Evolutionary conservation across 768 basidiomycete species (phyloP).

Genomic region (Trametes punicea): DNA sequence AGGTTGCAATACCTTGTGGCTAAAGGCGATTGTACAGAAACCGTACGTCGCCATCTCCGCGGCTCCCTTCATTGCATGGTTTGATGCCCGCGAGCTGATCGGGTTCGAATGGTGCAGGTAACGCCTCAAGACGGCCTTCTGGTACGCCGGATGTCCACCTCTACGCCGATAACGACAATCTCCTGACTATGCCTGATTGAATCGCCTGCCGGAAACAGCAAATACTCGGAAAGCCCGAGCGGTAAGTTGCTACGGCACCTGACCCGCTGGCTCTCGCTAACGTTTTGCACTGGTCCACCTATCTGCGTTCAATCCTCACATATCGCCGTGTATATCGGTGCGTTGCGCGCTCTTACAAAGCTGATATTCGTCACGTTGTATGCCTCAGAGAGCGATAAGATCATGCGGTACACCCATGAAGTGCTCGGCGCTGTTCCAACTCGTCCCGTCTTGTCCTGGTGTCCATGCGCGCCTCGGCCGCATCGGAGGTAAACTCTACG

Average conservation of each 20-base stretch:
- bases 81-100: conserved; percentile 24
- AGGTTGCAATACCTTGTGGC: conserved; percentile 86
- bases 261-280: not conserved
- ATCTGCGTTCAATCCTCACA: not conserved
- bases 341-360: conserved; percentile 43
- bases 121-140: conserved; percentile 78
- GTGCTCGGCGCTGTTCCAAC: conserved; percentile 27
- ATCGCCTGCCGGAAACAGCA: conserved; percentile 39
- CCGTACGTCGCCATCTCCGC: conserved; percentile 48
- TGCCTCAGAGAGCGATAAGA: conserved; percentile 69
- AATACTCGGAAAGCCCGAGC: conserved; percentile 60
- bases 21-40: conserved; percentile 84
- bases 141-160: conserved; percentile 42
- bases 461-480: conserved; percentile 14
- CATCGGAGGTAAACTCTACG: conserved; percentile 20
- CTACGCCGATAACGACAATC: conserved; percentile 6
- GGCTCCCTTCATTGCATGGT: conserved; percentile 10
- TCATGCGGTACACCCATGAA: conserved; percentile 85
- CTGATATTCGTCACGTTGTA: conserved; percentile 77
- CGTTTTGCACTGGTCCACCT: not conserved
- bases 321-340: not conserved
- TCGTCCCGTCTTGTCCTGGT: conserved; percentile 4
- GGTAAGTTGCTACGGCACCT: conserved; percentile 34
- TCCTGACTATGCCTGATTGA: not conserved
- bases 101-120: conserved; percentile 45